Evolutionary conservation across 176 grass and related monocot genomes (phyloP).

Genomic region (Zea mays): DNA sequence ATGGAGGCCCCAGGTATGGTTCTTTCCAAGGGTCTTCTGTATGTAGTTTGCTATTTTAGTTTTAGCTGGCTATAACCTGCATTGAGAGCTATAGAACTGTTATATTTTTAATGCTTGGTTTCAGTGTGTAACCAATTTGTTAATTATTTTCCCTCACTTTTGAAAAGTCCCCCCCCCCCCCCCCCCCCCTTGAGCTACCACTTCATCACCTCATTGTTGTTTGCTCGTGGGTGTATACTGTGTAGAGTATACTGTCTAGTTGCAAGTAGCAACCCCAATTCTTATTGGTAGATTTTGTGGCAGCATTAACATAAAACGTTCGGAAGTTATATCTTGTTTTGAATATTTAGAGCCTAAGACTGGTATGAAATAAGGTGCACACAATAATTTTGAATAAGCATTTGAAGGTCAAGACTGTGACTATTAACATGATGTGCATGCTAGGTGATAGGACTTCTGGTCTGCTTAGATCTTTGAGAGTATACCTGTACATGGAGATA

Average conservation of each 20-base stretch:
- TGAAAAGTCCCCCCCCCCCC: neutral
- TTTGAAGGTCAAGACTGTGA: neutral
- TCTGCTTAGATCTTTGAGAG: neutral
- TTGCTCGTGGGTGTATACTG: neutral
- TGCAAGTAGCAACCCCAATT: neutral
- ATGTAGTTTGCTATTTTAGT: neutral
- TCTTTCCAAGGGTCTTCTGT: slow-evolving; percentile 8
- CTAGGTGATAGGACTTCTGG: neutral
- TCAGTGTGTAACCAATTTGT: neutral
- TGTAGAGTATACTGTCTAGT: neutral
- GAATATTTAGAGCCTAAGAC: slow-evolving; percentile 14
- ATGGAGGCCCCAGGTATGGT: slow-evolving; percentile 93
- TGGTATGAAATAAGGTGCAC: neutral
- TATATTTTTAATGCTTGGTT: slow-evolving; percentile 1
- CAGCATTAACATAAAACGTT: neutral
- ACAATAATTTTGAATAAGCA: neutral
- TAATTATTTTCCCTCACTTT: neutral
- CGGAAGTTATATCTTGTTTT: neutral
- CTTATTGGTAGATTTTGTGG: neutral
- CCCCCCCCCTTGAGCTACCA: neutral
- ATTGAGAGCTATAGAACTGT: neutral
- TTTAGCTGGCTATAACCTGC: neutral
- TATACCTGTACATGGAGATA: neutral
- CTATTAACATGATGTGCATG: neutral
- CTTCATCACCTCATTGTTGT: neutral